These are phyloP conservation scores for Penicillium sp. DNA, from an alignment of 2,329 filamentous ascomycete species.

Conservation along the genomic window DNA sequence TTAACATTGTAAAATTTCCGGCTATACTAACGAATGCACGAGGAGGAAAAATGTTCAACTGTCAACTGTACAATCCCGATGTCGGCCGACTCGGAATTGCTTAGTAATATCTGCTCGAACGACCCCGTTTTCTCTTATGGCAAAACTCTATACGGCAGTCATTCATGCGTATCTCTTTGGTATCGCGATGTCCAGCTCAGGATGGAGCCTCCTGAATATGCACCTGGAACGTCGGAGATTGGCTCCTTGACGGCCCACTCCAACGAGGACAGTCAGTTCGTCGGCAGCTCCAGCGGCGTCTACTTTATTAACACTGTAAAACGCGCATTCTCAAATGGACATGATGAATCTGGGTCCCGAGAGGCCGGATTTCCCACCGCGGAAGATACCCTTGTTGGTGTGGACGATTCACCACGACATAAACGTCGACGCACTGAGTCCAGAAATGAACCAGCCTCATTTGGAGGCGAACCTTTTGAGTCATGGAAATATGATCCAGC, in stretches of 20 bases:
- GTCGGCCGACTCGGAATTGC: neutral
- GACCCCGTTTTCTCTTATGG: neutral
- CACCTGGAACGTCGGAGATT: slow-evolving; percentile 37
- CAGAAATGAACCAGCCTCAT: slow-evolving; percentile 4
- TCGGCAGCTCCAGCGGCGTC: slow-evolving; percentile 55
- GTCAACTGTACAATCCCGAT: neutral
- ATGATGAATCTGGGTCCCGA: slow-evolving; percentile 21
- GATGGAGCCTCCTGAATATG: slow-evolving; percentile 31
- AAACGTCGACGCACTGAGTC: slow-evolving; percentile 15
- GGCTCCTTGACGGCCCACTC: slow-evolving; percentile 45
- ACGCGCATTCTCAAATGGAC: slow-evolving; percentile 48
- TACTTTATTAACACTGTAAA: slow-evolving; percentile 58
- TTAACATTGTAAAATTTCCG: neutral
- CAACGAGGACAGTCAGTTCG: slow-evolving; percentile 51
- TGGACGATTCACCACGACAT: slow-evolving; percentile 22
- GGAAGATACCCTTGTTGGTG: slow-evolving; percentile 32
- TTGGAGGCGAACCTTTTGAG: slow-evolving; percentile 5
- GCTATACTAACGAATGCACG: too few species aligned
- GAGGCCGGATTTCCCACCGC: slow-evolving; percentile 30
- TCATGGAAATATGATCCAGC: slow-evolving; percentile 32
- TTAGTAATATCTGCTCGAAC: neutral
- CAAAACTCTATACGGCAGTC: neutral
- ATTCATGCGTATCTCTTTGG: neutral
- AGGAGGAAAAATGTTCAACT: too few species aligned
- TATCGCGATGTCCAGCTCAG: slow-evolving; percentile 17